Conservation (phyloP, 148 eudicot genomes). For the Rhododendron molle region DNA sequence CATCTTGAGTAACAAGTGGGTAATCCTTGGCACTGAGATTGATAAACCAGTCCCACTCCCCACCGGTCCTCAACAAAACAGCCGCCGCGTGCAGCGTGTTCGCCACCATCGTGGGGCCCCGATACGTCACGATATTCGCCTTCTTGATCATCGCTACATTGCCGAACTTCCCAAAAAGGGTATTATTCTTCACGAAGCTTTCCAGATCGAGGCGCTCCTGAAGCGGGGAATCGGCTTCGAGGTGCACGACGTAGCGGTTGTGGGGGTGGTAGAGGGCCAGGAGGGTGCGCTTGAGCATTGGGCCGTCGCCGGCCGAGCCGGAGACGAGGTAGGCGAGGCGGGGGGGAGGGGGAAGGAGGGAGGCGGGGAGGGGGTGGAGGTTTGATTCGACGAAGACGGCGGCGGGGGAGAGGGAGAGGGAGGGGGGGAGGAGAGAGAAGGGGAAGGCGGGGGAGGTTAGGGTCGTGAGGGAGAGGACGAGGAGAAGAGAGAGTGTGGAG, state of each 20-base stretch:
- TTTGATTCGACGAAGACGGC: slow-evolving; percentile 63
- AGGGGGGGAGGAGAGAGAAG: slow-evolving; percentile 28
- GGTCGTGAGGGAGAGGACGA: slow-evolving; percentile 43
- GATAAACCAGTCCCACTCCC: slow-evolving; percentile 95
- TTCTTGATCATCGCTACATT: slow-evolving; percentile 77
- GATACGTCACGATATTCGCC: slow-evolving; percentile 81
- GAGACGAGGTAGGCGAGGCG: slow-evolving; percentile 83
- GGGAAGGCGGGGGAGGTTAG: slow-evolving; percentile 13
- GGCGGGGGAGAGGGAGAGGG: slow-evolving; percentile 27
- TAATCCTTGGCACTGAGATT: slow-evolving; percentile 95
- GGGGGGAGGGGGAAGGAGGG: slow-evolving; percentile 52
- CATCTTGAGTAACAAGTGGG: slow-evolving; percentile 92
- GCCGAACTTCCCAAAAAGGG: slow-evolving; percentile 35
- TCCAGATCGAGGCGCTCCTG: slow-evolving; percentile 50
- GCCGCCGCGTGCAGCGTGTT: slow-evolving; percentile 92
- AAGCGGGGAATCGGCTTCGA: slow-evolving; percentile 62
- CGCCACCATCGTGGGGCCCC: slow-evolving; percentile 94
- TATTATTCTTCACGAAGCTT: slow-evolving; percentile 31
- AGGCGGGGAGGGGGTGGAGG: slow-evolving; percentile 48
- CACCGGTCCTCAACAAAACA: slow-evolving; percentile 60
- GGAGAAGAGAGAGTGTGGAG: slow-evolving; percentile 36
- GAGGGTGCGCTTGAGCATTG: slow-evolving; percentile 53
- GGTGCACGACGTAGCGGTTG: slow-evolving; percentile 71
- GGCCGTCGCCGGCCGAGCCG: slow-evolving; percentile 69
- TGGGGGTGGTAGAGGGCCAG: slow-evolving; percentile 69